phyloP scores from a whole-genome alignment of 1,284 basidiomycete species.

The Ganoderma resinaceum region DNA sequence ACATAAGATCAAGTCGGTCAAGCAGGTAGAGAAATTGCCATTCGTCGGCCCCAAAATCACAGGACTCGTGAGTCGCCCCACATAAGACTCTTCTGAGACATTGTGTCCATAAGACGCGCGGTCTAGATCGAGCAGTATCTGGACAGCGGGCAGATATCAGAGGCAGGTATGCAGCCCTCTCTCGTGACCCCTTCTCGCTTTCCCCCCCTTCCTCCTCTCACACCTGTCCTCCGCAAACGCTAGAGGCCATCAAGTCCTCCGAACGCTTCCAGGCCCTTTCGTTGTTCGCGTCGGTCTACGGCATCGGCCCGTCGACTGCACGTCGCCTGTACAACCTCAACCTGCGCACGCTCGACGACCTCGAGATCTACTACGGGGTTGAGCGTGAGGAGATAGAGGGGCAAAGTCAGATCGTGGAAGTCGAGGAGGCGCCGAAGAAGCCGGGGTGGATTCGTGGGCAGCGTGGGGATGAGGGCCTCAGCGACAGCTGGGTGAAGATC shows the following conservation, averaged over 20 bases:
- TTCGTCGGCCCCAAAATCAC: constrained; percentile 67
- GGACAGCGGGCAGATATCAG: constrained; percentile 58
- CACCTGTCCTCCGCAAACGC: not conserved
- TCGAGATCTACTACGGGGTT: constrained; percentile 71
- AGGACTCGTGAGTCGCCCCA: constrained; percentile 49
- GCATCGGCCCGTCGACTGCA: constrained; percentile 75
- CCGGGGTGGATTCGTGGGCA: constrained; percentile 14
- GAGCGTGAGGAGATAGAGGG: constrained; percentile 34
- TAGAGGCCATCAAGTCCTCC: constrained; percentile 57
- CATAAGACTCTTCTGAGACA: not conserved
- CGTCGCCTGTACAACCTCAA: constrained; percentile 66
- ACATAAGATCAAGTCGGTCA: constrained; percentile 49
- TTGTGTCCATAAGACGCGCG: not conserved
- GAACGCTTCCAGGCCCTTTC: constrained; percentile 63
- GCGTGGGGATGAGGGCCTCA: constrained; percentile 31
- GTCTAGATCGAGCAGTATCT: constrained; percentile 69
- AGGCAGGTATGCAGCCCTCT: constrained; percentile 56
- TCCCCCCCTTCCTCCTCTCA: not conserved
- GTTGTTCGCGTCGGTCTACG: constrained; percentile 69
- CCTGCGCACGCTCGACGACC: constrained; percentile 64
- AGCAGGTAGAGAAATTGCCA: constrained; percentile 61
- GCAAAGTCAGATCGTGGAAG: constrained; percentile 30
- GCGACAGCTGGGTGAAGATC: constrained; percentile 51
- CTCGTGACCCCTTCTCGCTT: not conserved
- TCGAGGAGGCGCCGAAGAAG: constrained; percentile 30